Evolutionary conservation across 2,329 filamentous ascomycete genomes (phyloP).

Genomic region (Colletotrichum liriopes): DNA sequence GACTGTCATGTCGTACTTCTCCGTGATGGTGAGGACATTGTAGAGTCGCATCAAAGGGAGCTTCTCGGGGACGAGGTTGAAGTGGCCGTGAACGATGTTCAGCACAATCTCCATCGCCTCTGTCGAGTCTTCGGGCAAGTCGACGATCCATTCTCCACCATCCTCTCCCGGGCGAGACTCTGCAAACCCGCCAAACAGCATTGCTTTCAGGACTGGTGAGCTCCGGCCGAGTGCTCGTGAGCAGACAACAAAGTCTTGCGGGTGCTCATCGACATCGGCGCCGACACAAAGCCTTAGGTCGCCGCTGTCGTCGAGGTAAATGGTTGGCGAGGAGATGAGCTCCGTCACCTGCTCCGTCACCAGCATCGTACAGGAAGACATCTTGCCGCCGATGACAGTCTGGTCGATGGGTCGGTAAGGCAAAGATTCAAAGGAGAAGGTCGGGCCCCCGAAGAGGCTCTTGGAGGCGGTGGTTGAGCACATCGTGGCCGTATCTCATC

Average conservation of each 20-base stretch:
- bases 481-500: slow-evolving; percentile 18
- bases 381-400: slow-evolving; percentile 3
- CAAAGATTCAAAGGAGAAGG: slow-evolving; percentile 11
- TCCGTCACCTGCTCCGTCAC: slow-evolving; percentile 29
- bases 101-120: slow-evolving; percentile 49
- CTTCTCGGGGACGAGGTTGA: slow-evolving; percentile 45
- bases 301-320: slow-evolving; percentile 31
- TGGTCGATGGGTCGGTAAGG: not conserved
- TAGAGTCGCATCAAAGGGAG: slow-evolving; percentile 41
- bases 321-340: slow-evolving; percentile 24
- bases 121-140: slow-evolving; percentile 52
- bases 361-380: slow-evolving; percentile 28
- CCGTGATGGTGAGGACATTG: slow-evolving; percentile 46
- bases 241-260: slow-evolving; percentile 46
- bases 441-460: slow-evolving; percentile 12
- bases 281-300: slow-evolving; percentile 33
- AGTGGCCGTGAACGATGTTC: slow-evolving; percentile 50
- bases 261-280: slow-evolving; percentile 23
- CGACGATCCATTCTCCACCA: slow-evolving; percentile 45
- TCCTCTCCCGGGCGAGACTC: slow-evolving; percentile 43
- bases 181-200: slow-evolving; percentile 47
- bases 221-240: slow-evolving; percentile 46
- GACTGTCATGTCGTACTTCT: slow-evolving; percentile 48
- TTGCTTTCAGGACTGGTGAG: slow-evolving; percentile 46
- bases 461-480: slow-evolving; percentile 12